Evolutionary conservation across 2,329 filamentous ascomycete genomes (phyloP).

Genomic region (Calcarisporium arbuscula): DNA sequence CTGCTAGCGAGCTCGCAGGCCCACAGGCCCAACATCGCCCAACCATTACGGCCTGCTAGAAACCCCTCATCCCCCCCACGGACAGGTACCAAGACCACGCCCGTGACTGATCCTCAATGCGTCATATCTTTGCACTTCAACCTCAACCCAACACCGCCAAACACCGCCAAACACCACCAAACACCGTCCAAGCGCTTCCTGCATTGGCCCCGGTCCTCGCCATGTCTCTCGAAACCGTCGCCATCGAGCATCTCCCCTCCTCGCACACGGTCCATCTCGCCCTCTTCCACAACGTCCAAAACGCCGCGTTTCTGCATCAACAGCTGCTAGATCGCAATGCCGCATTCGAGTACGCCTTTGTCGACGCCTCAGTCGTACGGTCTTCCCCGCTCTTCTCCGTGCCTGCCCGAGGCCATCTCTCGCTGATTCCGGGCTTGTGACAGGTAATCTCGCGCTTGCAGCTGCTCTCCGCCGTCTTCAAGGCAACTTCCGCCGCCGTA

Average conservation of each 20-base stretch:
- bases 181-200: too few relatives aligned
- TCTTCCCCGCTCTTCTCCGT: slow-evolving; percentile 10
- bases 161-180: too few relatives aligned
- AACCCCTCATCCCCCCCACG: too few relatives aligned
- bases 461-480: slow-evolving; percentile 68
- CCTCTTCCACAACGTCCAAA: slow-evolving; percentile 70
- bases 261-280: slow-evolving; percentile 64
- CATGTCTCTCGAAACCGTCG: slow-evolving; percentile 58
- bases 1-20: too few relatives aligned
- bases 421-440: background rate
- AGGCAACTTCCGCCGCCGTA: slow-evolving; percentile 62
- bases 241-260: slow-evolving; percentile 68
- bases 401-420: background rate
- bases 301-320: slow-evolving; percentile 69
- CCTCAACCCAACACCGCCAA: too few relatives aligned
- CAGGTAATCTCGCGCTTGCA: slow-evolving; percentile 68
- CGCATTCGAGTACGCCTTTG: slow-evolving; percentile 87
- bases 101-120: too few relatives aligned
- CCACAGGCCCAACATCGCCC: too few relatives aligned
- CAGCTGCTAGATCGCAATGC: slow-evolving; percentile 81
- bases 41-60: too few relatives aligned
- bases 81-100: too few relatives aligned
- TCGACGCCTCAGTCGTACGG: slow-evolving; percentile 76
- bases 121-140: too few relatives aligned
- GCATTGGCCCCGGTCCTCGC: too few relatives aligned